A percentile compares a stretch with the other conserved stretches of the same genome.
Conservation (phyloP, 2,329 filamentous ascomycete genomes). For the Aspergillus phoenicis region DNA sequence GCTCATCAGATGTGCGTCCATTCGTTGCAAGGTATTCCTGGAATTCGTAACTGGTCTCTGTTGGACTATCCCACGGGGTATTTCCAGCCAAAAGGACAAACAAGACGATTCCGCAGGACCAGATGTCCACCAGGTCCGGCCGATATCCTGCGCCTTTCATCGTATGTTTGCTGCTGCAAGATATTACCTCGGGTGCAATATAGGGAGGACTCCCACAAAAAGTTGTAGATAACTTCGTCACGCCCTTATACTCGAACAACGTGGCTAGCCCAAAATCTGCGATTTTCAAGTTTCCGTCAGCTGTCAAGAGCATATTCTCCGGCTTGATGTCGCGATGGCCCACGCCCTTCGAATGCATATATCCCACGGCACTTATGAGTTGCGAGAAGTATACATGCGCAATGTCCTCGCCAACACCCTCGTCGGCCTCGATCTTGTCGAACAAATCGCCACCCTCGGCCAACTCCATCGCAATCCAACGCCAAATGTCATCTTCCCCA, state of each 20-base stretch:
- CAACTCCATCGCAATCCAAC: constrained; percentile 98
- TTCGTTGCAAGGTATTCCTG: constrained; percentile 79
- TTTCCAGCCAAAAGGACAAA: constrained; percentile 95
- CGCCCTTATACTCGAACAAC: constrained; percentile 86
- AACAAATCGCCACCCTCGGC: constrained; percentile 95
- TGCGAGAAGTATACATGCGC: constrained; percentile 96
- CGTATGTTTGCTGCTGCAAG: constrained; percentile 55
- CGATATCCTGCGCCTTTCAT: constrained; percentile 50
- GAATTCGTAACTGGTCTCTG: constrained; percentile 83
- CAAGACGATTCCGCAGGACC: constrained; percentile 97
- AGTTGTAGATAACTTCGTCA: constrained; percentile 78
- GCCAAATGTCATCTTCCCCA: constrained; percentile 83
- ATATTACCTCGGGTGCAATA: constrained; percentile 87
- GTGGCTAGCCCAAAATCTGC: constrained; percentile 97
- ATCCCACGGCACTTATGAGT: constrained; percentile 84
- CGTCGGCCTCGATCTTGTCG: constrained; percentile 98
- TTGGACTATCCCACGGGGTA: constrained; percentile 96
- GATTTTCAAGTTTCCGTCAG: constrained; percentile 83
- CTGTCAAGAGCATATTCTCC: constrained; percentile 90
- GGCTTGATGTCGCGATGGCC: constrained; percentile 91
- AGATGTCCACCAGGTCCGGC: constrained; percentile 85
- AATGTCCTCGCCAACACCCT: constrained; percentile 90
- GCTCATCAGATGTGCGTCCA: constrained; percentile 78
- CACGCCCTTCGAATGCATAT: constrained; percentile 94
- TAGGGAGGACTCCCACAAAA: constrained; percentile 96